Conservation (phyloP, 257 asterid species). For the Scutellaria baicalensis region DNA sequence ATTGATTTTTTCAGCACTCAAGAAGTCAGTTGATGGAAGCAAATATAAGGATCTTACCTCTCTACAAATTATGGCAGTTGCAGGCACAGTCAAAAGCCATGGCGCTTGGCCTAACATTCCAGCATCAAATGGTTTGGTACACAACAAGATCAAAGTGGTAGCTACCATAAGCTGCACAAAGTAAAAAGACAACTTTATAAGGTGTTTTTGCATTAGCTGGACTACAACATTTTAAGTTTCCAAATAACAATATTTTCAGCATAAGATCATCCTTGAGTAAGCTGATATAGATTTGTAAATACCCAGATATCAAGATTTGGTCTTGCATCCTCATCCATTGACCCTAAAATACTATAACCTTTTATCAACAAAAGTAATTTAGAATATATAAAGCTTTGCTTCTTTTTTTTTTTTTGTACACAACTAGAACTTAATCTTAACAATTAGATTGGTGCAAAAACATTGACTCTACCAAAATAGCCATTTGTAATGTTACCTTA, state of each 20-base stretch:
- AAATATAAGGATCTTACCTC: slow-evolving; percentile 48
- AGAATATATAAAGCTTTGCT: neutral
- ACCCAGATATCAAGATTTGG: slow-evolving; percentile 1
- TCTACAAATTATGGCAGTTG: slow-evolving; percentile 89
- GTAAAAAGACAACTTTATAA: slow-evolving; percentile 2
- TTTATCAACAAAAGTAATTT: neutral
- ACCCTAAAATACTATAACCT: neutral
- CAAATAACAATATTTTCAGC: neutral
- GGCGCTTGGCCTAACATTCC: slow-evolving; percentile 65
- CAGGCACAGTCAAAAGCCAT: slow-evolving; percentile 86
- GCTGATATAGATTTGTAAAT: neutral
- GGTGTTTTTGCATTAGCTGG: slow-evolving; percentile 2
- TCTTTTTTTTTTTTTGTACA: neutral
- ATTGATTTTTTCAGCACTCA: neutral
- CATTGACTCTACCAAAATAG: neutral
- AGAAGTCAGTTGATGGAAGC: neutral
- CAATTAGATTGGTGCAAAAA: neutral
- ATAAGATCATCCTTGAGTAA: neutral
- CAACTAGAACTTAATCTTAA: neutral
- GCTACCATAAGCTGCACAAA: slow-evolving; percentile 92
- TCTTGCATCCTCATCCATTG: neutral
- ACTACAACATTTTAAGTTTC: neutral
- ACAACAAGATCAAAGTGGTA: slow-evolving; percentile 84
- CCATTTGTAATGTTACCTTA: slow-evolving; percentile 48
- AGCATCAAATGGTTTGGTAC: slow-evolving; percentile 73